Conservation (phyloP, 257 asterid species). For the Agastache rugosa region DNA sequence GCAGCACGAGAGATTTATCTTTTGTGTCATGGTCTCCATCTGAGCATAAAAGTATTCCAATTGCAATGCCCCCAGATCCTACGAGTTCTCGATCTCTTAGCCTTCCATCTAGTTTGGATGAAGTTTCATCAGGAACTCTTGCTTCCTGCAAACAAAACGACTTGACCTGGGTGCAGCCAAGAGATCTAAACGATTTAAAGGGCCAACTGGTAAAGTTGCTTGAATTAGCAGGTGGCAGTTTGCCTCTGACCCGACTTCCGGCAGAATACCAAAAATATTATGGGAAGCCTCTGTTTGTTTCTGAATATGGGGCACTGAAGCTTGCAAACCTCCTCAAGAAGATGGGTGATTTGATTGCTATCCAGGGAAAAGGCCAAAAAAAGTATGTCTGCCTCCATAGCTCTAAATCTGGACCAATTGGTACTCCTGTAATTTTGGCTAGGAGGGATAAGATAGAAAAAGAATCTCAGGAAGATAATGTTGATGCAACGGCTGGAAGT, state of each 20-base stretch:
- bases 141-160: slow-evolving; percentile 48
- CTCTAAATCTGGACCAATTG: slow-evolving; percentile 50
- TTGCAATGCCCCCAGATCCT: slow-evolving; percentile 47
- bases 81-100: slow-evolving; percentile 48
- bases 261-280: slow-evolving; percentile 73
- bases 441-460: slow-evolving; percentile 60
- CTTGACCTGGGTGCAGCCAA: slow-evolving; percentile 77
- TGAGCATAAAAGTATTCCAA: slow-evolving; percentile 47
- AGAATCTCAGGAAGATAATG: slow-evolving; percentile 49
- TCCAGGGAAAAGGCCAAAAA: slow-evolving; percentile 67
- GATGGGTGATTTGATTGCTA: slow-evolving; percentile 64
- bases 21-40: slow-evolving; percentile 56
- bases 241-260: slow-evolving; percentile 68
- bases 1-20: slow-evolving; percentile 51
- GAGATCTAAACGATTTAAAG: slow-evolving; percentile 81
- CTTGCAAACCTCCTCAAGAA: slow-evolving; percentile 76
- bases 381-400: slow-evolving; percentile 59
- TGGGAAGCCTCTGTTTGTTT: slow-evolving; percentile 79
- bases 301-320: slow-evolving; percentile 73
- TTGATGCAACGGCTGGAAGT: slow-evolving; percentile 42
- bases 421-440: slow-evolving; percentile 39
- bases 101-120: slow-evolving; percentile 53
- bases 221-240: slow-evolving; percentile 70
- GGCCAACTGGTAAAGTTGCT: slow-evolving; percentile 81
- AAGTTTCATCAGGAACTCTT: slow-evolving; percentile 45